Evolutionary conservation across 2,329 filamentous ascomycete species (phyloP).

Genomic region (Furcasterigmium sp.): DNA sequence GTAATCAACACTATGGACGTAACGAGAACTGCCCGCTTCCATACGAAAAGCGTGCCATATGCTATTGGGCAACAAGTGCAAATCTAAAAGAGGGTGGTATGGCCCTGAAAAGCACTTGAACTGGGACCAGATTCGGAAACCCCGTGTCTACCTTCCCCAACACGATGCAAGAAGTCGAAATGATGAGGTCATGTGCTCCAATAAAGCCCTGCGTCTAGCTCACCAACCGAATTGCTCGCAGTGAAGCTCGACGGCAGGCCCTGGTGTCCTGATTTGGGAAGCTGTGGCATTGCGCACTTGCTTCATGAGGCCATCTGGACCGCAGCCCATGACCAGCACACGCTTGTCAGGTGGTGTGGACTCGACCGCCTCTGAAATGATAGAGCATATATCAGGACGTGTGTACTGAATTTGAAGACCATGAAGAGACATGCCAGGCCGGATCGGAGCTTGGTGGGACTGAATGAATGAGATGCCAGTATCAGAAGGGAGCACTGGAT

Average conservation of each 20-base stretch:
- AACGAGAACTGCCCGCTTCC: too few relatives aligned
- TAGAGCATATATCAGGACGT: slow-evolving; percentile 28
- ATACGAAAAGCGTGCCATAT: too few relatives aligned
- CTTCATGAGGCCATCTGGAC: slow-evolving; percentile 35
- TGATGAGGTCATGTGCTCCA: not conserved
- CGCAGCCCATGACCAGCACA: slow-evolving; percentile 40
- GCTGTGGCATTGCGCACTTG: slow-evolving; percentile 35
- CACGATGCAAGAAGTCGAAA: not conserved
- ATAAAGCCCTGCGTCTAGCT: too few relatives aligned
- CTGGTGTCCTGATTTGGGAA: slow-evolving; percentile 28
- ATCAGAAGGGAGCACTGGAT: too few relatives aligned
- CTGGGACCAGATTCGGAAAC: too few relatives aligned
- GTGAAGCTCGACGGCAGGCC: slow-evolving; percentile 41
- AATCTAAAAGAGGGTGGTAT: too few relatives aligned
- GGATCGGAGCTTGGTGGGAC: too few relatives aligned
- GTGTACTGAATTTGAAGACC: slow-evolving; percentile 21
- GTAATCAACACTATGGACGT: too few relatives aligned
- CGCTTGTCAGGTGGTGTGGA: slow-evolving; percentile 21
- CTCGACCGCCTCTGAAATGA: slow-evolving; percentile 27
- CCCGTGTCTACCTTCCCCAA: too few relatives aligned
- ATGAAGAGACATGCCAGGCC: slow-evolving; percentile 5
- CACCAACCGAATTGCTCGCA: slow-evolving; percentile 43
- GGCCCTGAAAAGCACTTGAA: too few relatives aligned
- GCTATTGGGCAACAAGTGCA: too few relatives aligned
- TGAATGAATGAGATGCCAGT: too few relatives aligned